Percentiles rank a stretch among this genome's conserved stretches.
Evolutionary conservation across 106 monocot genomes (phyloP).

Genomic region (Ottelia alismoides): DNA sequence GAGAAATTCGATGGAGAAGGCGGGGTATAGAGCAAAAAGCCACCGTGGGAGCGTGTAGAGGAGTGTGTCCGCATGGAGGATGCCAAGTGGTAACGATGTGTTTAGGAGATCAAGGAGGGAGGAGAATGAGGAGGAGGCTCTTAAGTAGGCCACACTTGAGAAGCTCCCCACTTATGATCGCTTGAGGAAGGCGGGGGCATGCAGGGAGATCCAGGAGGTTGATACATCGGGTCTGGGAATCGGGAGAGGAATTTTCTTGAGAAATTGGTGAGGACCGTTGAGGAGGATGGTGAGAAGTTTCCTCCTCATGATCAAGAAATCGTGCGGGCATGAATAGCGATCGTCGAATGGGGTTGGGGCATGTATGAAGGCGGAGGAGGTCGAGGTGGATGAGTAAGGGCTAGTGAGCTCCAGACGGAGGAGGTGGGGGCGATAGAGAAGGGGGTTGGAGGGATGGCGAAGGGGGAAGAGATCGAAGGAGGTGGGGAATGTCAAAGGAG

Average conservation of each 20-base stretch:
- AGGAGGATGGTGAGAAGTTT: slow-evolving; percentile 8
- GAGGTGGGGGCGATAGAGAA: no score
- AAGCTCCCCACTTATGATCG: slow-evolving; percentile 28
- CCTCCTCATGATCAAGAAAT: slow-evolving; percentile 18
- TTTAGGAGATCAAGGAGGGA: slow-evolving; percentile 4
- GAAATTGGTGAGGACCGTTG: slow-evolving; percentile 12
- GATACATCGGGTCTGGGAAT: slow-evolving; percentile 7
- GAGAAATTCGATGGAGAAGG: no score
- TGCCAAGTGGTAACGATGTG: slow-evolving; percentile 5
- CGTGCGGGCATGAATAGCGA: no score
- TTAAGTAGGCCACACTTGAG: slow-evolving; percentile 25
- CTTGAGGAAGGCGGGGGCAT: not conserved
- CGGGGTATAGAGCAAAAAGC: slow-evolving; percentile 2
- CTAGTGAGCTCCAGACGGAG: no score
- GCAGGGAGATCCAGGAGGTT: slow-evolving; percentile 1
- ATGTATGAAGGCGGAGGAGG: no score
- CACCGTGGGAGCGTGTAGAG: slow-evolving; percentile 5
- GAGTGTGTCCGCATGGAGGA: slow-evolving; percentile 11
- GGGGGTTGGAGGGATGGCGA: no score
- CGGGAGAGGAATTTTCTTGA: slow-evolving; percentile 19
- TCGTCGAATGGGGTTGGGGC: no score
- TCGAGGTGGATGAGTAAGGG: no score
- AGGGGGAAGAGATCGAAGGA: no score
- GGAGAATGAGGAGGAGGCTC: slow-evolving; percentile 23
- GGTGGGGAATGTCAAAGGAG: no score